Conservation (phyloP, 345 rosid genomes). For the Euphorbia tirucalli region DNA sequence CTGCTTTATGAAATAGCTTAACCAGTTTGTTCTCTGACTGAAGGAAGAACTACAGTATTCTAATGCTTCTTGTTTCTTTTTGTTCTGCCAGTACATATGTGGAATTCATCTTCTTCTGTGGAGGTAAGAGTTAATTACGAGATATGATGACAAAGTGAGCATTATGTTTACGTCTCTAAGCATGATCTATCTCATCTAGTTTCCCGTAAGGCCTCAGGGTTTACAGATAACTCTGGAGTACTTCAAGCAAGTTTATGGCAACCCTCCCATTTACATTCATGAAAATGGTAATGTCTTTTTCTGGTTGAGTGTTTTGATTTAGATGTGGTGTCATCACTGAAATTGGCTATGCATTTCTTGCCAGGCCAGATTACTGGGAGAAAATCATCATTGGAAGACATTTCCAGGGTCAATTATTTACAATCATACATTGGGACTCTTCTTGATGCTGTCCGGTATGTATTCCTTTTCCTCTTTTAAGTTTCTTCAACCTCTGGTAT, state of each 20-base stretch:
- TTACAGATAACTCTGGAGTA: constrained; percentile 32
- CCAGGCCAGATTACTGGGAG: constrained; percentile 43
- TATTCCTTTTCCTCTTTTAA: too few relatives aligned
- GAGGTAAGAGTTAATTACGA: constrained; percentile 6
- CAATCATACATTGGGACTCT: constrained; percentile 41
- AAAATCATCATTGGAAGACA: constrained; percentile 43
- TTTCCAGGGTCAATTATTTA: constrained; percentile 38
- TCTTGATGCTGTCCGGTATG: constrained; percentile 50
- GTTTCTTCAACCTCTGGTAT: too few relatives aligned
- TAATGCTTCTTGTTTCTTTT: neutral
- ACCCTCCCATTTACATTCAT: constrained; percentile 40
- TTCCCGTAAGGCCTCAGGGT: constrained; percentile 31
- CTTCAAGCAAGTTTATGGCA: constrained; percentile 37
- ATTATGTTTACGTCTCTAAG: neutral
- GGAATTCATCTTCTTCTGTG: neutral
- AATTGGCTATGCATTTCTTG: neutral
- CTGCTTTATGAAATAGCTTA: neutral
- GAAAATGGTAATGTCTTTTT: constrained; percentile 39
- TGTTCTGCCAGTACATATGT: neutral
- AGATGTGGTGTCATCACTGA: too few relatives aligned
- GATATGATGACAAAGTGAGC: neutral
- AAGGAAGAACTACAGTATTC: neutral
- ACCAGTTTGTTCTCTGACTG: neutral
- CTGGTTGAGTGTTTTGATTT: neutral
- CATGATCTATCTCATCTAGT: constrained; percentile 20